Percentiles rank a stretch among this genome's conserved stretches.
phyloP scores from a whole-genome alignment of 306 rosid genomes.

The Glycine tomentella region DNA sequence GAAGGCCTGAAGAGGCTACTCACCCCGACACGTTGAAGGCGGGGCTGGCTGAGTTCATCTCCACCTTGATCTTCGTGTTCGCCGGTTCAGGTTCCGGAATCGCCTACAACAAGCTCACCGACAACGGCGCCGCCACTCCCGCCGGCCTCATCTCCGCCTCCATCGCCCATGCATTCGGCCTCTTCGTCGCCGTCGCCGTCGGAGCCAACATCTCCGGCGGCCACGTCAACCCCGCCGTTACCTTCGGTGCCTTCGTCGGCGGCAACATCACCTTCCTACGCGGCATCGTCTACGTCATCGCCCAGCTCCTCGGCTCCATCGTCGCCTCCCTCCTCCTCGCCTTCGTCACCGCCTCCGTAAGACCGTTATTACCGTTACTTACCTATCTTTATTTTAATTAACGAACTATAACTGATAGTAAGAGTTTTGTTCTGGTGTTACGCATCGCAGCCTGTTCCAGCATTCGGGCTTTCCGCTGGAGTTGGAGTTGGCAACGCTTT shows the following conservation, averaged over 20 bases:
- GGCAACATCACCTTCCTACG: conserved; percentile 84
- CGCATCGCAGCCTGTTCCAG: conserved; percentile 58
- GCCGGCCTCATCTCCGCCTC: conserved; percentile 76
- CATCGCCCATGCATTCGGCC: conserved; percentile 79
- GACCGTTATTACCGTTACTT: conserved; percentile 10
- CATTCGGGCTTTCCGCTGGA: conserved; percentile 64
- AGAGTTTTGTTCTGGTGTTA: conserved; percentile 24
- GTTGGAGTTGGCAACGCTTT: conserved; percentile 77
- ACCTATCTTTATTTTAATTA: not conserved
- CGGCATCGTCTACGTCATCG: conserved; percentile 79
- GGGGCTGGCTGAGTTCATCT: conserved; percentile 82
- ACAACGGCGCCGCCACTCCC: conserved; percentile 60
- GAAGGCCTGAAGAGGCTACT: conserved; percentile 64
- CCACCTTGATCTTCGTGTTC: conserved; percentile 88
- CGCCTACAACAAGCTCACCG: conserved; percentile 82
- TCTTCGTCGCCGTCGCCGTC: conserved; percentile 82
- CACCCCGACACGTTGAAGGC: conserved; percentile 78
- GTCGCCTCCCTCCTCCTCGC: conserved; percentile 70
- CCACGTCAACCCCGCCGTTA: conserved; percentile 96
- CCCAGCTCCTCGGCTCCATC: conserved; percentile 84
- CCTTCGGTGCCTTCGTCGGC: conserved; percentile 86
- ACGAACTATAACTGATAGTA: not conserved
- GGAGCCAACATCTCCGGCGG: conserved; percentile 90
- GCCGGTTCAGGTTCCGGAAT: conserved; percentile 90
- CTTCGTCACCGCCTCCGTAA: conserved; percentile 70